These are phyloP conservation scores for Phaeotremella skinneri DNA, from an alignment of 768 basidiomycete species.

Conservation along the genomic window DNA sequence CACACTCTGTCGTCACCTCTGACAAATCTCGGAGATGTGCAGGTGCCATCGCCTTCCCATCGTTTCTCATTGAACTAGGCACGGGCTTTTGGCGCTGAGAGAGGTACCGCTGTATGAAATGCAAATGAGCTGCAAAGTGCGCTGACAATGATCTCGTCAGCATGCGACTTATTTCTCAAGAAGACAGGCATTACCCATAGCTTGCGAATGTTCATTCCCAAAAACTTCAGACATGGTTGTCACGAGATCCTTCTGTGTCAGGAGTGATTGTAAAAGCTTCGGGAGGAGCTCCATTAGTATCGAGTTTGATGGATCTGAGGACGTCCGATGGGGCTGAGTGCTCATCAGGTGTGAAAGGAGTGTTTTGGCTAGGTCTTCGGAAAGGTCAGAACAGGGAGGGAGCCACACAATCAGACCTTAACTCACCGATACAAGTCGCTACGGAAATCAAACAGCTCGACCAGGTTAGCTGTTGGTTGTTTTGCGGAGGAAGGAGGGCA, in stretches of 20 bases:
- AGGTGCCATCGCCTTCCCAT: neutral
- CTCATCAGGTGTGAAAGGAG: conserved; percentile 7
- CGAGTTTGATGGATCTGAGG: conserved; percentile 1
- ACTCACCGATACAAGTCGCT: conserved; percentile 27
- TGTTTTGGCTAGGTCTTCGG: conserved; percentile 11
- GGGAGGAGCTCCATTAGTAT: conserved; percentile 11
- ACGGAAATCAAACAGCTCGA: conserved; percentile 22
- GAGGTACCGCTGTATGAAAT: conserved; percentile 7
- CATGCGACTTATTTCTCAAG: neutral
- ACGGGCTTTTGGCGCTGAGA: neutral
- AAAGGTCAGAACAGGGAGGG: neutral
- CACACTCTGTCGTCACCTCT: conserved; percentile 3
- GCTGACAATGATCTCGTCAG: conserved; percentile 2
- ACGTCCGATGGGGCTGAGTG: neutral
- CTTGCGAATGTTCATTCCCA: conserved; percentile 16
- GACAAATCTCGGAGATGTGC: neutral
- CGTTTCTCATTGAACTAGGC: neutral
- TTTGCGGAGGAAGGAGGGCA: too few species aligned
- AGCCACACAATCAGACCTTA: neutral
- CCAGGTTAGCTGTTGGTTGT: conserved; percentile 21
- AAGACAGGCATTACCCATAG: conserved; percentile 8
- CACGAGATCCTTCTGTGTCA: conserved; percentile 17
- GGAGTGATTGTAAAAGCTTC: conserved; percentile 8
- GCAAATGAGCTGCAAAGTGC: conserved; percentile 12
- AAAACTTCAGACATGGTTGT: conserved; percentile 10